Evolutionary conservation across 108 stramenopile species (phyloP).

Genomic region (Stephanodiscus minutulus): DNA sequence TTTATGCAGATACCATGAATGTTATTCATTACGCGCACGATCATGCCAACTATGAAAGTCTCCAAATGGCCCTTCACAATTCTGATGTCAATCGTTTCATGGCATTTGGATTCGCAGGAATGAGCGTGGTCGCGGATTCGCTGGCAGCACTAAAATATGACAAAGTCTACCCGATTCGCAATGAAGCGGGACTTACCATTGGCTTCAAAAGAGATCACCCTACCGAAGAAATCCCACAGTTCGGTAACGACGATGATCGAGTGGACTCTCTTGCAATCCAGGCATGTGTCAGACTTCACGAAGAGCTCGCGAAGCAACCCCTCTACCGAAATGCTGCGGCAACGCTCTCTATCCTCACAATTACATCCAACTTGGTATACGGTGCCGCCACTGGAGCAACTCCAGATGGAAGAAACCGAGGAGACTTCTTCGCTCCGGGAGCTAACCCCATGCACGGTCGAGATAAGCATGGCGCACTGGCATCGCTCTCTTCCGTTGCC

Average conservation of each 20-base stretch:
- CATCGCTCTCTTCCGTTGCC: conserved; percentile 66
- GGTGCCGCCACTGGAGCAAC: conserved; percentile 65
- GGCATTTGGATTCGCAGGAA: conserved; percentile 70
- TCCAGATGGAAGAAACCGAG: conserved; percentile 59
- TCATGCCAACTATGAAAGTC: conserved; percentile 56
- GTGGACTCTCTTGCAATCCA: conserved; percentile 58
- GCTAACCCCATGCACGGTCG: conserved; percentile 51
- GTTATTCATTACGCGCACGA: conserved; percentile 70
- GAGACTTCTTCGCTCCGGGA: conserved; percentile 66
- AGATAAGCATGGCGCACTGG: conserved; percentile 67
- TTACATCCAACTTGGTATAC: conserved; percentile 71
- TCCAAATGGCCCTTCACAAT: conserved; percentile 74
- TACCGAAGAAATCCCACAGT: conserved; percentile 52
- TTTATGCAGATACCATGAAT: conserved; percentile 82
- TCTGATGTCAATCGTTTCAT: conserved; percentile 68
- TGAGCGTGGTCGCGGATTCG: conserved; percentile 67
- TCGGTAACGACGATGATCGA: conserved; percentile 62
- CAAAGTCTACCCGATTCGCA: conserved; percentile 60
- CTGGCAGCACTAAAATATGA: conserved; percentile 67
- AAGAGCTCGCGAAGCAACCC: conserved; percentile 60
- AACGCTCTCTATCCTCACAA: conserved; percentile 66
- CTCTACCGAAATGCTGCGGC: conserved; percentile 64
- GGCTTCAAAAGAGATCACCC: conserved; percentile 60
- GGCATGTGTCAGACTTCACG: conserved; percentile 46
- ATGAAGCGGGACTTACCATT: conserved; percentile 58